Percentiles rank a stretch among this genome's conserved stretches.
Evolutionary conservation across 2,329 filamentous ascomycete species (phyloP).

Genomic region (Aspergillus hiratsukae): DNA sequence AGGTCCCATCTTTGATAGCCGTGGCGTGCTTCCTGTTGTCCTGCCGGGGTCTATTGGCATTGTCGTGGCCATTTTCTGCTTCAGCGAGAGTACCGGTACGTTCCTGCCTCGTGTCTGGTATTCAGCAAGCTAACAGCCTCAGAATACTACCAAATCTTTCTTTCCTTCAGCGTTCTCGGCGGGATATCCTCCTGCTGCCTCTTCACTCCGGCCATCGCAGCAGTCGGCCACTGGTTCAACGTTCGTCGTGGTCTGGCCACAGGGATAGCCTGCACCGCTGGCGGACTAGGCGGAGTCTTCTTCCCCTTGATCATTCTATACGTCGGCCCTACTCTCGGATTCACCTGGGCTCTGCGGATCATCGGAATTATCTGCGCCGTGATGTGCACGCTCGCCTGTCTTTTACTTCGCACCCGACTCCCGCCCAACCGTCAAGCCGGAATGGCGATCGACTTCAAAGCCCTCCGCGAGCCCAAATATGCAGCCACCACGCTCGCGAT

Average conservation of each 20-base stretch:
- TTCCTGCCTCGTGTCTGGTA: not conserved
- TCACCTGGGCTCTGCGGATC: constrained; percentile 28
- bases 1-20: constrained; percentile 37
- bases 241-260: constrained; percentile 28
- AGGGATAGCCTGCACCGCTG: constrained; percentile 32
- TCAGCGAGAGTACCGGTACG: constrained; percentile 1
- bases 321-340: constrained; percentile 26
- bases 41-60: constrained; percentile 26
- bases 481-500: constrained; percentile 25
- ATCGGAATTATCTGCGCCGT: constrained; percentile 22
- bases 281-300: constrained; percentile 31
- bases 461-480: constrained; percentile 21
- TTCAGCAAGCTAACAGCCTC: constrained; percentile 6
- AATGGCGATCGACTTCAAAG: constrained; percentile 17
- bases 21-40: constrained; percentile 28
- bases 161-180: constrained; percentile 32
- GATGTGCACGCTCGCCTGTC: constrained; percentile 16
- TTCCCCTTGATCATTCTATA: constrained; percentile 33
- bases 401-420: constrained; percentile 20
- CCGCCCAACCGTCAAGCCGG: constrained; percentile 15
- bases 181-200: constrained; percentile 28
- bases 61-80: constrained; percentile 28
- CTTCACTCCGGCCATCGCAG: constrained; percentile 28
- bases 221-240: constrained; percentile 34
- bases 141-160: constrained; percentile 37